phyloP scores from a whole-genome alignment of 1,139 yeast species.

The Magnusiomyces fungicola region DNA sequence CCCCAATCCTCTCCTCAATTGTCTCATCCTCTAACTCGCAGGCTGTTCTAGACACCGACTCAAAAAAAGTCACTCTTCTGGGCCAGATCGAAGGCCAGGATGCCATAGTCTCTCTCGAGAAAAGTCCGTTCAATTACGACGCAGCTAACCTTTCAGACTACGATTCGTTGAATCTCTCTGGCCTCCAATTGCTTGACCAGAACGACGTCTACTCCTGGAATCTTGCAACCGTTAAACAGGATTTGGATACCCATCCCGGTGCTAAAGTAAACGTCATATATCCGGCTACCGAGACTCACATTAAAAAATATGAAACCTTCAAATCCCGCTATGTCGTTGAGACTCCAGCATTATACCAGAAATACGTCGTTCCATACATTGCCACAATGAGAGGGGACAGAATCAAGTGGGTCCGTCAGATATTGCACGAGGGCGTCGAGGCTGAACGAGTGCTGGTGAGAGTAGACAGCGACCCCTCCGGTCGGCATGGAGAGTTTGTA shows the following conservation, averaged over 20 bases:
- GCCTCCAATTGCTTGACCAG: conserved; percentile 44
- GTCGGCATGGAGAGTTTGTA: conserved; percentile 32
- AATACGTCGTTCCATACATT: conserved; percentile 67
- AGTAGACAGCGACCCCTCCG: conserved; percentile 48
- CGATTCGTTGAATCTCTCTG: conserved; percentile 29
- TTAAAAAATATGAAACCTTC: conserved; percentile 62
- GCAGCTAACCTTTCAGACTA: conserved; percentile 20
- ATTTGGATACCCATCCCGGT: conserved; percentile 44
- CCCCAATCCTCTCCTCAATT: background rate
- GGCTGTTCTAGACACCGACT: conserved; percentile 45
- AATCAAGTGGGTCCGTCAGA: conserved; percentile 85
- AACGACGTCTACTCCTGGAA: conserved; percentile 91
- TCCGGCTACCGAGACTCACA: conserved; percentile 87
- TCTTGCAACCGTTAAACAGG: conserved; percentile 44
- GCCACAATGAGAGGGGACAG: conserved; percentile 68
- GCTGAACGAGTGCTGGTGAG: conserved; percentile 65
- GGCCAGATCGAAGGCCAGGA: conserved; percentile 53
- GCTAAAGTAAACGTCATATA: conserved; percentile 71
- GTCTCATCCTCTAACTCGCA: background rate
- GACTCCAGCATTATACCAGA: conserved; percentile 66
- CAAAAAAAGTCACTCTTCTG: conserved; percentile 55
- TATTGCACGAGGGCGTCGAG: conserved; percentile 75
- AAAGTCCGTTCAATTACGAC: conserved; percentile 49
- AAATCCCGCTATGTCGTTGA: conserved; percentile 56
- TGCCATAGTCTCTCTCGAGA: conserved; percentile 72